Conservation (phyloP, 2,329 filamentous ascomycete species). For the Nemania sp. region DNA sequence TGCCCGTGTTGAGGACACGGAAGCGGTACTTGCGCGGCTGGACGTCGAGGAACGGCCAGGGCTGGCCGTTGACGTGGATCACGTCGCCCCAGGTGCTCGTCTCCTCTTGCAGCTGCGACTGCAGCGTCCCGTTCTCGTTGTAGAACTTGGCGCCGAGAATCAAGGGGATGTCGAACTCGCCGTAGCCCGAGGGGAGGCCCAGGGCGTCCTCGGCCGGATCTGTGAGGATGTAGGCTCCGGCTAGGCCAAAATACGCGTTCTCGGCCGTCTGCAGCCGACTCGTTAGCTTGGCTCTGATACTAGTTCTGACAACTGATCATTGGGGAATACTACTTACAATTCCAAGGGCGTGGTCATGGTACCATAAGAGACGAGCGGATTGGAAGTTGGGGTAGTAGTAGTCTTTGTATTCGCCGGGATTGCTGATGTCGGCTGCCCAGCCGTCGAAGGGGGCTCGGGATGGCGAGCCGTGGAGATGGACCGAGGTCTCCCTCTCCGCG, state of each 20-base stretch:
- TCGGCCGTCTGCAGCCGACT: slow-evolving; percentile 50
- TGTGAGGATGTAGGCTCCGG: slow-evolving; percentile 58
- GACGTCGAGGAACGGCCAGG: slow-evolving; percentile 63
- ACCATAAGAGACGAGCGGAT: slow-evolving; percentile 59
- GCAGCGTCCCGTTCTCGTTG: slow-evolving; percentile 53
- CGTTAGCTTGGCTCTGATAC: slow-evolving; percentile 1
- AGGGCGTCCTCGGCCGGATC: slow-evolving; percentile 55
- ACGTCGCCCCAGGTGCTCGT: slow-evolving; percentile 59
- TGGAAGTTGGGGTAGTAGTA: slow-evolving; percentile 64
- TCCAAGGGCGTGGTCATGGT: slow-evolving; percentile 53
- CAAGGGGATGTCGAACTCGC: slow-evolving; percentile 58
- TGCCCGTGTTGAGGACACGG: slow-evolving; percentile 55
- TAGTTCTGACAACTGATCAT: slow-evolving; percentile 2
- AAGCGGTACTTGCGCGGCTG: slow-evolving; percentile 65
- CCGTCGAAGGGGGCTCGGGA: slow-evolving; percentile 55
- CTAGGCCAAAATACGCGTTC: slow-evolving; percentile 61
- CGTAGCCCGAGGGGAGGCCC: slow-evolving; percentile 53
- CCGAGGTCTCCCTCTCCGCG: slow-evolving; percentile 47
- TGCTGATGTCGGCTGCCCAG: slow-evolving; percentile 58
- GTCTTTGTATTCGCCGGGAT: slow-evolving; percentile 58
- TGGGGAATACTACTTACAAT: slow-evolving; percentile 33
- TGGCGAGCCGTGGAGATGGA: slow-evolving; percentile 61
- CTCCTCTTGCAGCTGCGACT: slow-evolving; percentile 49
- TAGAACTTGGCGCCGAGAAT: slow-evolving; percentile 57
- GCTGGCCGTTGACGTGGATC: slow-evolving; percentile 62